Conservation (phyloP, 345 rosid genomes). For the Ceriops tagal region DNA sequence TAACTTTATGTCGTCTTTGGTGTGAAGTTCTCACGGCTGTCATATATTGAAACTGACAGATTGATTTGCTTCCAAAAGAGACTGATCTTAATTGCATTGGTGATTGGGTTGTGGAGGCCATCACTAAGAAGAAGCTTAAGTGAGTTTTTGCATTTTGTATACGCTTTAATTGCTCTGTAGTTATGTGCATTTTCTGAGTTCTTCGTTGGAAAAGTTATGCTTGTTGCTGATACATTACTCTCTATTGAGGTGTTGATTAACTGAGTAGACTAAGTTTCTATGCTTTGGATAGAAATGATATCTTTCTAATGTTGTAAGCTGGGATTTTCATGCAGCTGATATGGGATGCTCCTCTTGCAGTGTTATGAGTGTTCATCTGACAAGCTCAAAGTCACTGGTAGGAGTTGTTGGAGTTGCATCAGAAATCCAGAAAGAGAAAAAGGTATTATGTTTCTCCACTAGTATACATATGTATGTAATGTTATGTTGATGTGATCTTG, state of each 20-base stretch:
- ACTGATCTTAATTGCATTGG: slow-evolving; percentile 90
- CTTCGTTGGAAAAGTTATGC: neutral
- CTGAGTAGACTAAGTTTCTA: too few relatives aligned
- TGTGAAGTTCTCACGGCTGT: slow-evolving; percentile 6
- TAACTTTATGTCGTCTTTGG: neutral
- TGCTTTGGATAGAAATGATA: neutral
- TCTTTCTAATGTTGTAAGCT: neutral
- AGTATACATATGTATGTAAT: neutral
- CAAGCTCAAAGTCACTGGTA: slow-evolving; percentile 83
- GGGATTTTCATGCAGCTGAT: slow-evolving; percentile 13
- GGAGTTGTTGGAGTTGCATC: slow-evolving; percentile 82
- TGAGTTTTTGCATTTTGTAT: slow-evolving; percentile 29
- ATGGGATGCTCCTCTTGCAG: slow-evolving; percentile 35
- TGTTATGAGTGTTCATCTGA: slow-evolving; percentile 81
- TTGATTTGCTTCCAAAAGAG: slow-evolving; percentile 92
- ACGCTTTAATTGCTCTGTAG: neutral
- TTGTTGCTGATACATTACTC: slow-evolving; percentile 7
- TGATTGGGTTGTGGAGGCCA: slow-evolving; percentile 94
- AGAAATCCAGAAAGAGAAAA: slow-evolving; percentile 92
- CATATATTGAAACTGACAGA: slow-evolving; percentile 33
- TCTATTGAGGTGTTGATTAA: neutral
- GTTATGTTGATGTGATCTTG: neutral
- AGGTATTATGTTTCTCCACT: slow-evolving; percentile 36
- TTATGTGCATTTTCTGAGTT: neutral
- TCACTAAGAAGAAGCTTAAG: slow-evolving; percentile 81